Evolutionary conservation across 2,329 filamentous ascomycete species (phyloP), one percentile per base, ranked within the genome.

Genomic region (Lomentospora prolificans): DNA sequence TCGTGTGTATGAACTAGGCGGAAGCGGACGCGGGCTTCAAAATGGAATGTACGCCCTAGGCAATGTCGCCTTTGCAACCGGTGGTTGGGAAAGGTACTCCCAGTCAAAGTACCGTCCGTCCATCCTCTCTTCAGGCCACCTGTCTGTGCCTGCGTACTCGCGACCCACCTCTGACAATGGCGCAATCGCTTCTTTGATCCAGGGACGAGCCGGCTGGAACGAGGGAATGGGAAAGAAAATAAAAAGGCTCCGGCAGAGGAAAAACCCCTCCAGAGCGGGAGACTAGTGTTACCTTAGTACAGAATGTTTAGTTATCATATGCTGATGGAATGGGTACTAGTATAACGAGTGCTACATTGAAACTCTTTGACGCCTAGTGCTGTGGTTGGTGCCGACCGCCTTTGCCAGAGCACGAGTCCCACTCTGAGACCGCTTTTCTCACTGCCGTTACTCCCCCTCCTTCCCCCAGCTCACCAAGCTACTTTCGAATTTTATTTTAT

Each of bases 121-220:
- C n/a, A n/a, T n/a, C n/a, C n/a, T n/a, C n/a, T n/a, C n/a, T n/a
- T n/a, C n/a, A n/a, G n/a, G n/a, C n/a, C n/a, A n/a, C n/a, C n/a
- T n/a, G n/a, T n/a, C n/a, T 48, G 44, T 48, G 22, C 44, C 5
- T 48, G 5, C 5, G 7, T 17, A 41, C n/a, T 41, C 7, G 8
- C 36, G 36, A 48, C 44, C 44, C 44, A 48, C 44, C 44, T 48
- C 44, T 25, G 44, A 48, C 44, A 48, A 48, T 48, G 22, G 44
- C 44, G 44, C 44, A 48, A 48, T 48, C 44, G 44, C 44, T 48
- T 22, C 44, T 12, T 48, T 48, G 44, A 48, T 48, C 24, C 44
- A 48, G 44, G 44, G 44, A 48, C 44, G 17, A 25, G 44, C 22
- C 44, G 44, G 17, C 44, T 9, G 5, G n/a, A 25, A 19, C 17